Evolutionary conservation across 768 basidiomycete species (phyloP).

Genomic region (Russula olivacea): DNA sequence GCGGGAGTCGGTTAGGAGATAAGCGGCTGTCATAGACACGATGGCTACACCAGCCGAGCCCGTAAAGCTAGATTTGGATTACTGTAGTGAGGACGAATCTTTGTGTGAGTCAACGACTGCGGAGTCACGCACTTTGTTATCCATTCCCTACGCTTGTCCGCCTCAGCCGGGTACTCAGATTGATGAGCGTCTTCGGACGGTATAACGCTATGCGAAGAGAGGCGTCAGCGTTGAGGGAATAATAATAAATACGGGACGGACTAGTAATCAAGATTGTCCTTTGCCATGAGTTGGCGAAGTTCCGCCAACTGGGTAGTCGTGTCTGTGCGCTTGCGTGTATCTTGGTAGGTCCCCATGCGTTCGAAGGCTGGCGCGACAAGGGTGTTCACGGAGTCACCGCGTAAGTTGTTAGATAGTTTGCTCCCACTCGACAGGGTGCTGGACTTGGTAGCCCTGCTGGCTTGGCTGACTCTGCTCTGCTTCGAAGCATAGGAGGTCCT

Average conservation of each 20-base stretch:
- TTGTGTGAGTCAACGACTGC: conserved; percentile 4
- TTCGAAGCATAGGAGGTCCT: conserved; percentile 16
- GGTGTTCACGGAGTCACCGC: conserved; percentile 25
- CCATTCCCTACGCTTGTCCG: conserved; percentile 74
- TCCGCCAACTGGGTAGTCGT: conserved; percentile 23
- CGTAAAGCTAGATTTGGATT: conserved; percentile 41
- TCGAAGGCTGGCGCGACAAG: conserved; percentile 27
- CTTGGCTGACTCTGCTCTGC: conserved; percentile 11
- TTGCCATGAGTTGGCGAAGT: conserved; percentile 25
- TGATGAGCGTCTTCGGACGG: conserved; percentile 79
- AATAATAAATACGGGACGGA: conserved; percentile 4
- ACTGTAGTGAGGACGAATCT: too few relatives aligned
- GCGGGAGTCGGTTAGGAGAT: conserved; percentile 74
- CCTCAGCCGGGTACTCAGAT: conserved; percentile 72
- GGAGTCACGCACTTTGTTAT: conserved; percentile 56
- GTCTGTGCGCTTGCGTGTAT: conserved; percentile 25
- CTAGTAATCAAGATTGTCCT: conserved; percentile 26
- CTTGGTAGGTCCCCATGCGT: conserved; percentile 27
- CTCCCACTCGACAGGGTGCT: conserved; percentile 21
- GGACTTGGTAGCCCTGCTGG: conserved; percentile 15
- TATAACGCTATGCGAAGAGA: conserved; percentile 44
- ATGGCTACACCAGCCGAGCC: conserved; percentile 70
- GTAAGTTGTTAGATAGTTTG: conserved; percentile 15
- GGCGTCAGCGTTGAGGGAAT: conserved; percentile 1
- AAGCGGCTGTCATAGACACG: conserved; percentile 58